phyloP scores from a whole-genome alignment of 2,329 filamentous ascomycete genomes.

The Colletotrichum abscissum region DNA sequence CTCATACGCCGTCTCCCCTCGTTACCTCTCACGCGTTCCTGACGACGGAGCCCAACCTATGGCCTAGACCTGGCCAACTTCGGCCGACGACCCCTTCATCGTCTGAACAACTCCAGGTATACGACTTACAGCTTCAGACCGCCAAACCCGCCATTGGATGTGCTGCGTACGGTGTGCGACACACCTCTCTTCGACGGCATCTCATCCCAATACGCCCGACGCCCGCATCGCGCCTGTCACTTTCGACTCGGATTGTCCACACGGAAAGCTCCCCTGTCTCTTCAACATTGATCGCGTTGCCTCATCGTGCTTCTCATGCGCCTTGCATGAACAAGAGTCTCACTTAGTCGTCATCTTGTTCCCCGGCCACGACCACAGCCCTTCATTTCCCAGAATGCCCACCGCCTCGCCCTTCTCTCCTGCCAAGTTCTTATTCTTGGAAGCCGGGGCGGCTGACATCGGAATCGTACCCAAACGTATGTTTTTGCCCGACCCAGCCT shows the following conservation, averaged over 20 bases:
- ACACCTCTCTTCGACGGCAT: not conserved
- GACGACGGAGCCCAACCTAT: conserved; percentile 24
- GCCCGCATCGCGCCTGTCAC: conserved; percentile 16
- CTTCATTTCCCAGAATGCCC: not conserved
- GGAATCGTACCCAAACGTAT: conserved; percentile 24
- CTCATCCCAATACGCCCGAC: conserved; percentile 11
- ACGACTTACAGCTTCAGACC: conserved; percentile 25
- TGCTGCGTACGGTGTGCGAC: not conserved
- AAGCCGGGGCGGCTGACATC: conserved; percentile 27
- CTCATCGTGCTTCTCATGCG: conserved; percentile 30
- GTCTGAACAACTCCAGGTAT: conserved; percentile 9
- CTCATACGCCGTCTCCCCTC: conserved; percentile 13
- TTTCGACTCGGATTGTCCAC: conserved; percentile 8
- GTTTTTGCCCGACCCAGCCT: conserved; percentile 29
- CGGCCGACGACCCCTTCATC: conserved; percentile 23
- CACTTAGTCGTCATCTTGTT: conserved; percentile 10
- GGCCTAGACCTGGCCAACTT: conserved; percentile 23
- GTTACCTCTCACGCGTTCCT: conserved; percentile 29
- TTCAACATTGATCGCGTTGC: conserved; percentile 23
- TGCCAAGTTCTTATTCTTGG: conserved; percentile 4
- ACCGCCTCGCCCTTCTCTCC: conserved; percentile 13
- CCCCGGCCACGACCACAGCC: conserved; percentile 8
- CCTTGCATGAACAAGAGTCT: conserved; percentile 32
- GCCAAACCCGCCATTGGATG: conserved; percentile 3
- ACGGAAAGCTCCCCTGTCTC: conserved; percentile 24